phyloP scores from a whole-genome alignment of 1,284 basidiomycete genomes.

The Veloboletus limbatus region DNA sequence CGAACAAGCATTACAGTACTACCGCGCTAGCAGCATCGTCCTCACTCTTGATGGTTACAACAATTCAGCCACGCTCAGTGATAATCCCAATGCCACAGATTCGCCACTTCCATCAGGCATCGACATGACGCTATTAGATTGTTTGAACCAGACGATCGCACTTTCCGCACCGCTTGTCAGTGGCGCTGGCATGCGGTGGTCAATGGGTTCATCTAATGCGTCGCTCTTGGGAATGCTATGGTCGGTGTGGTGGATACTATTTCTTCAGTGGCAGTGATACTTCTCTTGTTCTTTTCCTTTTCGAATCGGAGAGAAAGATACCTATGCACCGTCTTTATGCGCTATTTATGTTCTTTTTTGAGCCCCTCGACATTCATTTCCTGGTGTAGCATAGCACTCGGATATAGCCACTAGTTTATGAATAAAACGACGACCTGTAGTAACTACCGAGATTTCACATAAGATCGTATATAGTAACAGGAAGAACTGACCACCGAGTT shows the following conservation, averaged over 20 bases:
- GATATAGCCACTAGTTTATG: no score
- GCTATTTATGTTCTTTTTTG: no score
- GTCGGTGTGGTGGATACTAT: conserved; percentile 18
- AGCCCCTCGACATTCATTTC: no score
- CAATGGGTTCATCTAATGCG: conserved; percentile 1
- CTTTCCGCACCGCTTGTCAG: conserved; percentile 36
- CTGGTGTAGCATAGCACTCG: no score
- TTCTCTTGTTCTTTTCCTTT: background rate
- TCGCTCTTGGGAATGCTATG: conserved; percentile 15
- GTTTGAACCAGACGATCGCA: conserved; percentile 47
- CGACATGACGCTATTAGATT: conserved; percentile 39
- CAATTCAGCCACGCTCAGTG: conserved; percentile 34
- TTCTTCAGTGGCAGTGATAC: background rate
- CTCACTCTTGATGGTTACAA: conserved; percentile 47
- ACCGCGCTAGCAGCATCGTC: conserved; percentile 38
- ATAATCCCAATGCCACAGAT: conserved; percentile 29
- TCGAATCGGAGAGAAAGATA: no score
- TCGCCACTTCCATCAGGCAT: conserved; percentile 38
- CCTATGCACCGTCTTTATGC: no score
- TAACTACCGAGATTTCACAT: no score
- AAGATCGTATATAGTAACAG: no score
- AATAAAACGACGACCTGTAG: no score
- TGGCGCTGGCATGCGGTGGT: conserved; percentile 11
- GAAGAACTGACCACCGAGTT: no score
- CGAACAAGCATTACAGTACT: conserved; percentile 40